A percentile compares a stretch with the other conserved stretches of the same genome.
Conservation (phyloP, 352 stramenopile genomes). For the Pythium sukuiense region DNA sequence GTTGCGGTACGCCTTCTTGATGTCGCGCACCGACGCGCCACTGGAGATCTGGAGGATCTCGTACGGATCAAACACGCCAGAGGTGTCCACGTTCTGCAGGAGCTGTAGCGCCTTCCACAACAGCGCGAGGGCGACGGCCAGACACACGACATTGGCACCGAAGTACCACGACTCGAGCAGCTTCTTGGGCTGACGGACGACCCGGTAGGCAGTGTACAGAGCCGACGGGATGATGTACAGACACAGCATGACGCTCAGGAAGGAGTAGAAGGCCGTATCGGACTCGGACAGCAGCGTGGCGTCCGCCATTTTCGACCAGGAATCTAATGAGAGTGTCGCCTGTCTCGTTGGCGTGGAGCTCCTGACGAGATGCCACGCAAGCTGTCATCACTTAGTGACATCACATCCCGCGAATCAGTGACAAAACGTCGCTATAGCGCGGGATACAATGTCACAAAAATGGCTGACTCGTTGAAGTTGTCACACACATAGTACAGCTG, state of each 20-base stretch:
- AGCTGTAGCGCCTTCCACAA: conserved; percentile 54
- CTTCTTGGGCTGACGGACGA: conserved; percentile 46
- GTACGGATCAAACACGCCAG: conserved; percentile 82
- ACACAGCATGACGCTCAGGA: conserved; percentile 75
- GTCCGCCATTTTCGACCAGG: conserved; percentile 11
- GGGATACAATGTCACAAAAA: background rate
- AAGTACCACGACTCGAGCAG: conserved; percentile 45
- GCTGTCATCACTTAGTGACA: conserved; percentile 6
- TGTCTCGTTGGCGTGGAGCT: background rate
- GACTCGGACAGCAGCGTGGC: conserved; percentile 53
- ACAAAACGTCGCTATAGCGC: background rate
- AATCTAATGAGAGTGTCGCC: background rate
- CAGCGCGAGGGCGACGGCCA: conserved; percentile 47
- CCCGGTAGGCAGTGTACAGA: conserved; percentile 54
- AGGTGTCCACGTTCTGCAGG: conserved; percentile 73
- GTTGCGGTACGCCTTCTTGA: conserved; percentile 75
- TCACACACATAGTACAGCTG: background rate
- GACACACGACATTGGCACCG: conserved; percentile 44
- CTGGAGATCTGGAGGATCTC: conserved; percentile 79
- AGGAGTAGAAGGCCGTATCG: conserved; percentile 83
- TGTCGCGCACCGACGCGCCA: conserved; percentile 48
- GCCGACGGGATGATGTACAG: conserved; percentile 71
- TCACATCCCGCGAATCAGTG: conserved; percentile 5
- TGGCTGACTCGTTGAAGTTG: conserved; percentile 19
- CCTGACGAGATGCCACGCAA: conserved; percentile 18